A percentile compares a stretch with the other conserved stretches of the same genome.
These are phyloP conservation scores for Yarrowia sp. DNA, from an alignment of 805 yeast genomes.

Conservation along the genomic window DNA sequence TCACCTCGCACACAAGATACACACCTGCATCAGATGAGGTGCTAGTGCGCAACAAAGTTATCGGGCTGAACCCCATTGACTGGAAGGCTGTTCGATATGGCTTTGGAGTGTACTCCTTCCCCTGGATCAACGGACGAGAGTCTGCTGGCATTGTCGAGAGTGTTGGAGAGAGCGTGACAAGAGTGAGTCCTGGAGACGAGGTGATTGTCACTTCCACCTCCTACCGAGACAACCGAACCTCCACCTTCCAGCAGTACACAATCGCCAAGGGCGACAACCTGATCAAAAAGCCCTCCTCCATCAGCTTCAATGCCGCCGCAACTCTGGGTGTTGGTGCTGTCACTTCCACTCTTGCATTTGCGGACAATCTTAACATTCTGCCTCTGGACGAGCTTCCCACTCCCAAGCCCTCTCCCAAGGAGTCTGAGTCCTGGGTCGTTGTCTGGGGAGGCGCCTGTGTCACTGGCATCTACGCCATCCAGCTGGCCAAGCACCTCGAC, in stretches of 20 bases:
- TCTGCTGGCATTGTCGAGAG: conserved; percentile 15
- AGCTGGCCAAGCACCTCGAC: conserved; percentile 14
- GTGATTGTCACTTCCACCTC: conserved; percentile 10
- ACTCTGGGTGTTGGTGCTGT: conserved; percentile 20
- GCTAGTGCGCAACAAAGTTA: conserved; percentile 12
- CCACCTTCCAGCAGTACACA: conserved; percentile 8
- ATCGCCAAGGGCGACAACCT: conserved; percentile 8
- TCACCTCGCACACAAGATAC: neutral
- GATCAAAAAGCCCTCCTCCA: neutral
- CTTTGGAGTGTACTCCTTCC: conserved; percentile 21
- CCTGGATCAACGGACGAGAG: conserved; percentile 28
- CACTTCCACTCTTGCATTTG: conserved; percentile 2
- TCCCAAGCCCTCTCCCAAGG: neutral
- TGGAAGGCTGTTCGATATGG: conserved; percentile 26
- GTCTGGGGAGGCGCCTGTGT: conserved; percentile 27
- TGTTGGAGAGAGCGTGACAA: conserved; percentile 5
- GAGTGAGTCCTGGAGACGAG: conserved; percentile 11
- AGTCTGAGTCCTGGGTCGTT: neutral
- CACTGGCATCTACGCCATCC: conserved; percentile 22
- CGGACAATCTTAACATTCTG: conserved; percentile 5
- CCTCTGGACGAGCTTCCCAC: neutral
- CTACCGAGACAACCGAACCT: conserved; percentile 4
- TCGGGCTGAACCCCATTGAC: conserved; percentile 26
- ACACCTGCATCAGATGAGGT: conserved; percentile 18
- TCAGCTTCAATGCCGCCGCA: neutral